A percentile compares a stretch with the other conserved stretches of the same genome.
These are phyloP conservation scores for Rhododendron vialii DNA, from an alignment of 148 eudicot genomes.

Conservation along the genomic window DNA sequence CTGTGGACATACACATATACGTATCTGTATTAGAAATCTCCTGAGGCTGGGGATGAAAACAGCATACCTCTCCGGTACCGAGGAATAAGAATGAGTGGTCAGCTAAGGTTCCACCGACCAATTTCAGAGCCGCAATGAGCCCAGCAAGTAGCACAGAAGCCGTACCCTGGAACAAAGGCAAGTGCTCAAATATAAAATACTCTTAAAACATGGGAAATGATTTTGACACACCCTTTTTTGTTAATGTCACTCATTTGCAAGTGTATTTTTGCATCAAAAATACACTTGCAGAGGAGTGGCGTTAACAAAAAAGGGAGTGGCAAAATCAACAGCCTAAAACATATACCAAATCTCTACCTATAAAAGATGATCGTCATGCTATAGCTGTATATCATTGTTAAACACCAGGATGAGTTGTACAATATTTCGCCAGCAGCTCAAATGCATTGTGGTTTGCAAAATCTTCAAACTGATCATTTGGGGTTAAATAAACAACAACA, in stretches of 20 bases:
- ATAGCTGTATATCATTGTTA: constrained; percentile 90
- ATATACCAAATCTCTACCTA: background rate
- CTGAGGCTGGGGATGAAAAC: constrained; percentile 15
- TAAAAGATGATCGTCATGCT: background rate
- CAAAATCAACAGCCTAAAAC: no score
- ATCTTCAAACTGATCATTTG: constrained; percentile 68
- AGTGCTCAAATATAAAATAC: background rate
- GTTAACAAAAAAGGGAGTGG: no score
- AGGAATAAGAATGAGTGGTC: constrained; percentile 84
- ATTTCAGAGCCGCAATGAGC: constrained; percentile 57
- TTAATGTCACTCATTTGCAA: no score
- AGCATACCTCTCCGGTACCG: constrained; percentile 88
- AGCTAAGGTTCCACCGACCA: constrained; percentile 69
- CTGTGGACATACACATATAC: background rate
- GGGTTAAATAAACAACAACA: background rate
- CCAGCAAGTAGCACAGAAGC: constrained; percentile 88
- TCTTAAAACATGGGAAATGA: background rate
- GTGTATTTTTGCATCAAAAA: no score
- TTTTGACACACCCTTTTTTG: no score
- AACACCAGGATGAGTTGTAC: constrained; percentile 72
- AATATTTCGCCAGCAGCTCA: constrained; percentile 65
- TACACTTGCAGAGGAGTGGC: no score
- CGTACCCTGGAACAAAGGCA: constrained; percentile 53
- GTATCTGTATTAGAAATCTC: background rate
- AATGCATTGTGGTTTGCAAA: constrained; percentile 93